Evolutionary conservation across 2,329 filamentous ascomycete genomes (phyloP).

Genomic region (Ceratocystis papillata): DNA sequence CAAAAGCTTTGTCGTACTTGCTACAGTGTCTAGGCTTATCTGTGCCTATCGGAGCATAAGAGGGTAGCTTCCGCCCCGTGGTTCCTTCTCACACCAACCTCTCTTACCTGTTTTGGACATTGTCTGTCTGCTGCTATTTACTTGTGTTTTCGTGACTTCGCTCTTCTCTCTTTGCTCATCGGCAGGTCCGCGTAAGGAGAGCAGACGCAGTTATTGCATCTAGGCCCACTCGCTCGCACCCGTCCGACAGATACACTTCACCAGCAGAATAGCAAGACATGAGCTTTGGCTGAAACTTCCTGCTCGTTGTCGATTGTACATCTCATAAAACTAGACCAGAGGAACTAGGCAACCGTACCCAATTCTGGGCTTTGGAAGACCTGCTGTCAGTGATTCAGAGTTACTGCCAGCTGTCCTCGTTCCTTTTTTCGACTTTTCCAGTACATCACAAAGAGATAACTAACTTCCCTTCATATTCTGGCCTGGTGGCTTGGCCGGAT

Average conservation of each 20-base stretch:
- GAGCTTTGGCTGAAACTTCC: slow-evolving; percentile 21
- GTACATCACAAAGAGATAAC: slow-evolving; percentile 16
- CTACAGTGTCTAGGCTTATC: no score
- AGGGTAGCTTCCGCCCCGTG: no score
- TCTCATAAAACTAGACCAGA: slow-evolving; percentile 21
- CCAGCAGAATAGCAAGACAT: slow-evolving; percentile 13
- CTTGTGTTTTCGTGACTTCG: background rate
- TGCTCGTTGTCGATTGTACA: slow-evolving; percentile 19
- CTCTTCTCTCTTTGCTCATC: background rate
- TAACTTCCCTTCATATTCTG: background rate
- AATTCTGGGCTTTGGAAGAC: slow-evolving; percentile 19
- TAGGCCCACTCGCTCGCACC: background rate
- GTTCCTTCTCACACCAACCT: background rate
- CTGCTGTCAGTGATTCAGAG: slow-evolving; percentile 25
- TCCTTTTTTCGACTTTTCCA: slow-evolving; percentile 23
- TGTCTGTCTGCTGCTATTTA: background rate
- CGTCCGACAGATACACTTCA: background rate
- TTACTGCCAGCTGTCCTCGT: slow-evolving; percentile 23
- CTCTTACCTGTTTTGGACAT: background rate
- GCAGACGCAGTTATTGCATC: background rate
- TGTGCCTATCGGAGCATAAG: no score
- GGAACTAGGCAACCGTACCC: slow-evolving; percentile 21
- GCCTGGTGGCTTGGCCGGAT: background rate
- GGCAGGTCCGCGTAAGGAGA: slow-evolving; percentile 2
- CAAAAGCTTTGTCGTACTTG: no score